These are phyloP conservation scores for Didymella lethalis DNA, from an alignment of 2,329 filamentous ascomycete species.

Conservation along the genomic window DNA sequence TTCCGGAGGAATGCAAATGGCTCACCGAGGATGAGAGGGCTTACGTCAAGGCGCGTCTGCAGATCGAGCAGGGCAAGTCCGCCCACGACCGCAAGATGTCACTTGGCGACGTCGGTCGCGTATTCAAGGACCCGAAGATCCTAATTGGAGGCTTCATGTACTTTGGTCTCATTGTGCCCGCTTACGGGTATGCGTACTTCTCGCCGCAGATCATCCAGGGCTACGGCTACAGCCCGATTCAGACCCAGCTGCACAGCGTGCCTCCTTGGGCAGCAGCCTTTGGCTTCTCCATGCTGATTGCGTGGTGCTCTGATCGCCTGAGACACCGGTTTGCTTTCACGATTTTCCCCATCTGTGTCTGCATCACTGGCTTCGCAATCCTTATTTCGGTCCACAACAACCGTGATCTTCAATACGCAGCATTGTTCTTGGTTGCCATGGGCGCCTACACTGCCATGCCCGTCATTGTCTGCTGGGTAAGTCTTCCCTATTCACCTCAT, in stretches of 20 bases:
- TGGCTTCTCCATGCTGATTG: slow-evolving; percentile 77
- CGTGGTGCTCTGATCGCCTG: slow-evolving; percentile 73
- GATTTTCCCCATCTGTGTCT: slow-evolving; percentile 71
- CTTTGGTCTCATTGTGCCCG: slow-evolving; percentile 54
- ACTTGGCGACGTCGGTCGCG: slow-evolving; percentile 52
- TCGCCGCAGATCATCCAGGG: slow-evolving; percentile 57
- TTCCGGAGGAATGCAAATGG: slow-evolving; percentile 61
- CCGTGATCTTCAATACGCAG: slow-evolving; percentile 73
- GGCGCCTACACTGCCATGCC: slow-evolving; percentile 90
- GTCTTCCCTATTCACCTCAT: background rate
- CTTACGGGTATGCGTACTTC: slow-evolving; percentile 59
- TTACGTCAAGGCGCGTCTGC: slow-evolving; percentile 57
- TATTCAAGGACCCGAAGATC: slow-evolving; percentile 61
- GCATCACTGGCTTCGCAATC: slow-evolving; percentile 78
- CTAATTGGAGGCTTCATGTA: slow-evolving; percentile 62
- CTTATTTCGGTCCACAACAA: slow-evolving; percentile 76
- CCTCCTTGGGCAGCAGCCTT: slow-evolving; percentile 77
- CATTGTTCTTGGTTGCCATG: slow-evolving; percentile 81
- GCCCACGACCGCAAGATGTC: slow-evolving; percentile 56
- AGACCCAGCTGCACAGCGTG: slow-evolving; percentile 63
- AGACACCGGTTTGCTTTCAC: slow-evolving; percentile 79
- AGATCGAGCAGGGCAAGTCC: slow-evolving; percentile 57
- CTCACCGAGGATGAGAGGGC: slow-evolving; percentile 55
- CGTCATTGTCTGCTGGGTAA: slow-evolving; percentile 66
- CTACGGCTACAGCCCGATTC: slow-evolving; percentile 61